A percentile compares a stretch with the other conserved stretches of the same genome.
phyloP scores from a whole-genome alignment of 176 grass and related monocot species.

The Neostapfia colusana region DNA sequence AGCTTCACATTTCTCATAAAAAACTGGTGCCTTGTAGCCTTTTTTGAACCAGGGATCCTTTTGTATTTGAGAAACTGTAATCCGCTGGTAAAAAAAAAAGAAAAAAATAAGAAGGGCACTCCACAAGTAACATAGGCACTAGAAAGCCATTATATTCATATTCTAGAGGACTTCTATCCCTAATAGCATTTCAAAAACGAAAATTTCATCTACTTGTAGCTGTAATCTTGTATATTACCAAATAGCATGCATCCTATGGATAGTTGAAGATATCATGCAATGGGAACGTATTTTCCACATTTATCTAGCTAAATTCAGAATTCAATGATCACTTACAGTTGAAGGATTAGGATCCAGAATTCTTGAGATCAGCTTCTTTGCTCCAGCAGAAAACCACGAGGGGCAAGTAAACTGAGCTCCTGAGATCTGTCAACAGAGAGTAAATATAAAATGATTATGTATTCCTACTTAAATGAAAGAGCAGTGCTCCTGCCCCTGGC shows the following conservation, averaged over 20 bases:
- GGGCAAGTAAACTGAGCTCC: conserved; percentile 73
- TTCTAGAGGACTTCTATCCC: not conserved
- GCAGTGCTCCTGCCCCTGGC: not conserved
- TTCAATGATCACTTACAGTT: conserved; percentile 52
- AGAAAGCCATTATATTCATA: not conserved
- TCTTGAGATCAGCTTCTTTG: conserved; percentile 67
- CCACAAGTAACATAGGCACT: not conserved
- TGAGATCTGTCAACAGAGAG: conserved; percentile 57
- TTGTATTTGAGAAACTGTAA: conserved; percentile 67
- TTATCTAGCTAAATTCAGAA: not conserved
- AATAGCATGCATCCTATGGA: not conserved
- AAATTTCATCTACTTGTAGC: not conserved
- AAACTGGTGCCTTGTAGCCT: conserved; percentile 70
- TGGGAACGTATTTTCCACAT: conserved; percentile 8
- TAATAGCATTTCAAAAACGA: not conserved
- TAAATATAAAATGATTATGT: not conserved
- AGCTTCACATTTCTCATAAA: conserved; percentile 50
- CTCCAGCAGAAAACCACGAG: conserved; percentile 72
- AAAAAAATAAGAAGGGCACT: conserved; percentile 25
- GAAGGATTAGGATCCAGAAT: conserved; percentile 82
- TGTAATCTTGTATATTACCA: not conserved
- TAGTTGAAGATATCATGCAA: not conserved
- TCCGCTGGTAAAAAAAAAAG: conserved; percentile 44
- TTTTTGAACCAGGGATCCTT: conserved; percentile 87
- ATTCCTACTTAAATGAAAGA: not conserved